A percentile compares a stretch with the other conserved stretches of the same genome.
These are phyloP conservation scores for Aspergillus sp. DNA, from an alignment of 2,329 filamentous ascomycete species.

Conservation along the genomic window DNA sequence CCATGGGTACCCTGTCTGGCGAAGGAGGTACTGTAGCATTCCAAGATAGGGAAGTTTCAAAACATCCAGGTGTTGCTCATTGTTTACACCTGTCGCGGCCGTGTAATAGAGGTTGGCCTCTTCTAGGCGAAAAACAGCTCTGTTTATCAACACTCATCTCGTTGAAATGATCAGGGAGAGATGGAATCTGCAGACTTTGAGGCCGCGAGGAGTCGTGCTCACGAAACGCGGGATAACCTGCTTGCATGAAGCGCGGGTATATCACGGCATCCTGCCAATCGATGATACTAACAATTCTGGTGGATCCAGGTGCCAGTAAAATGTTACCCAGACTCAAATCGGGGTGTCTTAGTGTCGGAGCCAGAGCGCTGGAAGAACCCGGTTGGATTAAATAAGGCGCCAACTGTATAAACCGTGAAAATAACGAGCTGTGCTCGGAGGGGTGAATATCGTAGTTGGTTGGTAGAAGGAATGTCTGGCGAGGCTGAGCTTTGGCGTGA, in stretches of 20 bases:
- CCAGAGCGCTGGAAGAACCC: constrained; percentile 18
- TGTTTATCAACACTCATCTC: constrained; percentile 27
- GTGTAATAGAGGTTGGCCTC: constrained; percentile 38
- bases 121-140: constrained; percentile 26
- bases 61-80: constrained; percentile 26
- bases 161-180: constrained; percentile 32
- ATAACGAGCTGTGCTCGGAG: constrained; percentile 29
- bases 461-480: constrained; percentile 33
- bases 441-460: constrained; percentile 30
- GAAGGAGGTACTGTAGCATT: constrained; percentile 33
- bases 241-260: constrained; percentile 32
- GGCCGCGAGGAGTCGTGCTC: constrained; percentile 29
- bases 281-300: constrained; percentile 32
- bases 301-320: constrained; percentile 29
- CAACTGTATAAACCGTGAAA: constrained; percentile 30
- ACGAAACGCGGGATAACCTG: constrained; percentile 33
- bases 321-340: constrained; percentile 35
- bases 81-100: constrained; percentile 32
- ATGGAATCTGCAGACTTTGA: constrained; percentile 31
- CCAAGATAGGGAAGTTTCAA: constrained; percentile 29
- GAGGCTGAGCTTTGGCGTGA: constrained; percentile 31
- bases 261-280: constrained; percentile 35
- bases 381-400: constrained; percentile 26
- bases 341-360: constrained; percentile 32
- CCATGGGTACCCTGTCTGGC: constrained; percentile 36